These are phyloP conservation scores for Vinca minor DNA, from an alignment of 257 asterid genomes.

Conservation along the genomic window DNA sequence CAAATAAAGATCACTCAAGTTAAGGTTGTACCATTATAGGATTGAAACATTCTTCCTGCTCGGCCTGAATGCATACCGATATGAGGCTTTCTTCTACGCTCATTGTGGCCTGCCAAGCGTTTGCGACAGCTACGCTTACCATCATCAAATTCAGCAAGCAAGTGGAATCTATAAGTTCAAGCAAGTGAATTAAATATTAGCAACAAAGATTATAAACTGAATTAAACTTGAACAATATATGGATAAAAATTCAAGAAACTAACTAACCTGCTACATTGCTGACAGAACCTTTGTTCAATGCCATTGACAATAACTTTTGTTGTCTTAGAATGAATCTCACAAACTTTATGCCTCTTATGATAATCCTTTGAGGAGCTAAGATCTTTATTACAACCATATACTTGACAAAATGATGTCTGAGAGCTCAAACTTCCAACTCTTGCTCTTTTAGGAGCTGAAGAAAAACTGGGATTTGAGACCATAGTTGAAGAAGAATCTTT, in stretches of 20 bases:
- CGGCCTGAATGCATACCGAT: slow-evolving; percentile 16
- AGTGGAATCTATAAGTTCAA: slow-evolving; percentile 29
- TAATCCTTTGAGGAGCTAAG: slow-evolving; percentile 37
- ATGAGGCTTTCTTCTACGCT: slow-evolving; percentile 38
- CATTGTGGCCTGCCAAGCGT: slow-evolving; percentile 46
- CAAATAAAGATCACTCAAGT: background rate
- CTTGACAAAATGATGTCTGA: slow-evolving; percentile 34
- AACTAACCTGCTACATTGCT: slow-evolving; percentile 52
- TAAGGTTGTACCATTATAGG: slow-evolving; percentile 16
- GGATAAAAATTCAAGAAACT: too few relatives aligned
- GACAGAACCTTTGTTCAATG: slow-evolving; percentile 42
- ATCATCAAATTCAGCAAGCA: slow-evolving; percentile 41
- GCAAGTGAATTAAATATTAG: background rate
- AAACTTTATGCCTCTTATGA: slow-evolving; percentile 45
- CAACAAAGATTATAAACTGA: too few relatives aligned
- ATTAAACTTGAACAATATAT: too few relatives aligned
- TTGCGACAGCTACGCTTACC: slow-evolving; percentile 48
- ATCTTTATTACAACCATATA: slow-evolving; percentile 37
- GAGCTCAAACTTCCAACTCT: slow-evolving; percentile 27
- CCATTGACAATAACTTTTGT: slow-evolving; percentile 38
- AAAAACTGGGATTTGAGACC: too few relatives aligned
- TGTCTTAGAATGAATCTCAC: slow-evolving; percentile 42
- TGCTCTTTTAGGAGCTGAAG: slow-evolving; percentile 30
- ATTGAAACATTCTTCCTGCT: slow-evolving; percentile 17
- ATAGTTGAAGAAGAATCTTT: slow-evolving; percentile 21